Conservation (phyloP, 2,329 filamentous ascomycete species). For the Calycina herbarum region DNA sequence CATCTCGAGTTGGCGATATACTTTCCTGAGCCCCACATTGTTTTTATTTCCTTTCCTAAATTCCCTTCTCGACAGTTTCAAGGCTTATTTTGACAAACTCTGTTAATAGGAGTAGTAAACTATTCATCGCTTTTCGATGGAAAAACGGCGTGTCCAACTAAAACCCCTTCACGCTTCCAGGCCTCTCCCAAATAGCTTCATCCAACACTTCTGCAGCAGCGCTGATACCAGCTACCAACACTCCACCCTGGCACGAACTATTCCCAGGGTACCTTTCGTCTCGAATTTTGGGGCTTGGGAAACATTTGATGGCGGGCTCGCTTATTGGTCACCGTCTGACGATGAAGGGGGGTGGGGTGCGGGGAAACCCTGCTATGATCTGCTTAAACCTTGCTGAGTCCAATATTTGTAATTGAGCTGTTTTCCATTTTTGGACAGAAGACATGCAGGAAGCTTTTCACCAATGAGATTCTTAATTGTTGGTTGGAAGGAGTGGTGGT, state of each 20-base stretch:
- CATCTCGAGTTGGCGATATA: not conserved
- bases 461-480: not conserved
- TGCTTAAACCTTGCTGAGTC: not conserved
- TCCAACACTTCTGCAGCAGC: too few species aligned
- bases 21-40: not conserved
- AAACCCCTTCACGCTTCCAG: too few species aligned
- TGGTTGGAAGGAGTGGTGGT: not conserved
- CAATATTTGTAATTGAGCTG: not conserved
- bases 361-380: not conserved
- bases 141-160: too few species aligned
- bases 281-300: not conserved
- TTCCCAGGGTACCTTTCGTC: not conserved
- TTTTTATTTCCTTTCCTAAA: not conserved
- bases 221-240: not conserved
- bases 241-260: not conserved
- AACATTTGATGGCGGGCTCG: not conserved
- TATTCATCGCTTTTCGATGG: too few species aligned
- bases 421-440: not conserved
- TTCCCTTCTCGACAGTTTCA: too few species aligned
- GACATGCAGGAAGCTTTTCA: not conserved
- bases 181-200: too few species aligned
- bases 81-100: too few species aligned
- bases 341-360: not conserved
- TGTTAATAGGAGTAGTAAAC: not conserved
- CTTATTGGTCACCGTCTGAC: not conserved